Evolutionary conservation across 805 yeast genomes (phyloP).

Genomic region (Saturnispora dispora): DNA sequence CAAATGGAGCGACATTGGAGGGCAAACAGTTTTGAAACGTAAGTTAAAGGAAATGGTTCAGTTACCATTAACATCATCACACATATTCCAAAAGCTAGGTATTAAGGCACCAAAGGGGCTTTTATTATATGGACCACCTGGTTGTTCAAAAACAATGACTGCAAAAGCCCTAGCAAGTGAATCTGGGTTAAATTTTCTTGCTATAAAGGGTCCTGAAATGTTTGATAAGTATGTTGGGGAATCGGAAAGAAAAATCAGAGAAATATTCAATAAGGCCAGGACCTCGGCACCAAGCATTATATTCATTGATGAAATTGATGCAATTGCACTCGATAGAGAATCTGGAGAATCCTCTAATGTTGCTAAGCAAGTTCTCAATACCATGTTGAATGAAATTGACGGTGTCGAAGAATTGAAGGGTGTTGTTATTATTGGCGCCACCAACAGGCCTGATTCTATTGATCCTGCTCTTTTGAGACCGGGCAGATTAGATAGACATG

Average conservation of each 20-base stretch:
- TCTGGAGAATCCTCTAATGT: slow-evolving; percentile 53
- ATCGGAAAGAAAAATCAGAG: slow-evolving; percentile 87
- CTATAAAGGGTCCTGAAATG: slow-evolving; percentile 95
- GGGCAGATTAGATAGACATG: slow-evolving; percentile 88
- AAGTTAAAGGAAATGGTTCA: slow-evolving; percentile 86
- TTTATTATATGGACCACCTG: slow-evolving; percentile 93
- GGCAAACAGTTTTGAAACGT: slow-evolving; percentile 74
- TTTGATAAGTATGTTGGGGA: slow-evolving; percentile 95
- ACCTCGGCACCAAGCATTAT: slow-evolving; percentile 91
- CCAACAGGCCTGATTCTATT: slow-evolving; percentile 88
- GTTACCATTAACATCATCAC: slow-evolving; percentile 77
- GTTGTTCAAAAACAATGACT: slow-evolving; percentile 90
- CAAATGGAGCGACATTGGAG: slow-evolving; percentile 91
- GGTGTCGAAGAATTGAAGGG: slow-evolving; percentile 95
- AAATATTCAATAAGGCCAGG: slow-evolving; percentile 85
- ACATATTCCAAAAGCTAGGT: slow-evolving; percentile 67
- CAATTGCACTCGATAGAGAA: slow-evolving; percentile 72
- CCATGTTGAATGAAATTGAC: slow-evolving; percentile 88
- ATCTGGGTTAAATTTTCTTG: slow-evolving; percentile 85
- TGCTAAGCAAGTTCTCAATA: slow-evolving; percentile 78
- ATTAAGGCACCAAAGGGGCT: slow-evolving; percentile 90
- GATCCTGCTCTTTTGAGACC: slow-evolving; percentile 93
- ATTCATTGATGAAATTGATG: slow-evolving; percentile 96
- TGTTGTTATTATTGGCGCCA: slow-evolving; percentile 91
- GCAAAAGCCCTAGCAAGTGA: slow-evolving; percentile 96